phyloP scores from a whole-genome alignment of 768 basidiomycete species.

The Trametes sanguinea region DNA sequence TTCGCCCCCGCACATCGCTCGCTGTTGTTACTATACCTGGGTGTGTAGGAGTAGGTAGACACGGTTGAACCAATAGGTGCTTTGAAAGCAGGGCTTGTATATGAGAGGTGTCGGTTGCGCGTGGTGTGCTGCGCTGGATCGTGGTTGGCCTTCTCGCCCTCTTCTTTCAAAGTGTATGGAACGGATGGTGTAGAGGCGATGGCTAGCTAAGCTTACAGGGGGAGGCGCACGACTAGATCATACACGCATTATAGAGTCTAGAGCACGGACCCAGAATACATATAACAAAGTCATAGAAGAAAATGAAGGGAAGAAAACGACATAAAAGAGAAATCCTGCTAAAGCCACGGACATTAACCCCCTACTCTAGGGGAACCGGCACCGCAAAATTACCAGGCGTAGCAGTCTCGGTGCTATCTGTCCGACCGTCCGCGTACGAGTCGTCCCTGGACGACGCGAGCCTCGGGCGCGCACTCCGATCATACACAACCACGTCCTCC shows the following conservation, averaged over 20 bases:
- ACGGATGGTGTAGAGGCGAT: neutral
- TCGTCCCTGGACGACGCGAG: neutral
- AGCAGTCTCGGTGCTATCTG: conserved; percentile 4
- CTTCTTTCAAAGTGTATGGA: neutral
- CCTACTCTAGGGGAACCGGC: conserved; percentile 19
- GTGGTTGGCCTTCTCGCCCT: too few species aligned
- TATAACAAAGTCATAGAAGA: neutral
- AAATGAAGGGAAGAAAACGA: neutral
- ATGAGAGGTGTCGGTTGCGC: too few species aligned
- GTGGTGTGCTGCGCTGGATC: too few species aligned
- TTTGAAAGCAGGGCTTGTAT: neutral
- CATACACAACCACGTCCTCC: conserved; percentile 24
- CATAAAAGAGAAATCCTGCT: too few species aligned
- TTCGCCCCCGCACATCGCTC: neutral
- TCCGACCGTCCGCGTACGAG: conserved; percentile 9
- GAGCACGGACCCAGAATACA: too few species aligned
- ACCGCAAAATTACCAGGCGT: conserved; percentile 13
- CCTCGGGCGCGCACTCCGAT: neutral
- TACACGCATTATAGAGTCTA: neutral
- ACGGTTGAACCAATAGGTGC: neutral
- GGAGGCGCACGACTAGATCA: neutral
- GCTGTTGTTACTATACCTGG: conserved; percentile 5
- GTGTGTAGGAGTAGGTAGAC: conserved; percentile 14
- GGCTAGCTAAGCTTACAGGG: neutral
- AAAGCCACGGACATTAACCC: neutral